Conservation (phyloP, 129 eudicot genomes). For the Rutidosis leptorrhynchoides region DNA sequence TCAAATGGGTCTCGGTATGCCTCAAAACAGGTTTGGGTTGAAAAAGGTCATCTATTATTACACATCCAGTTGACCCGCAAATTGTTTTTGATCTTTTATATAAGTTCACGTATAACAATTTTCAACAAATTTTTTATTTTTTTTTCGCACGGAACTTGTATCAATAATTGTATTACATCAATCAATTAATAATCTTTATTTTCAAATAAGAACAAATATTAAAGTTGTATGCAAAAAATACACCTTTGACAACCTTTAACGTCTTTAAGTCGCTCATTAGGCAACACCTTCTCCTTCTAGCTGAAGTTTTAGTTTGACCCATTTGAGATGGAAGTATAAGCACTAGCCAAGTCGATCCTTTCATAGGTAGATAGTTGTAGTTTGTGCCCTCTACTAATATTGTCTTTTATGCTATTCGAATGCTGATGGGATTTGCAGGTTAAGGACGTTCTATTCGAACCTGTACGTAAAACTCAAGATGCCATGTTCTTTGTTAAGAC, state of each 20-base stretch:
- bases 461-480: constrained; percentile 94
- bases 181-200: not conserved
- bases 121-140: too few species aligned
- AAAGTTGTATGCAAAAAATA: not conserved
- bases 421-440: constrained; percentile 42
- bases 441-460: constrained; percentile 90
- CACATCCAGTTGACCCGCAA: not conserved
- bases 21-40: not conserved
- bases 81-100: not conserved
- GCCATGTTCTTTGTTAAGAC: constrained; percentile 78
- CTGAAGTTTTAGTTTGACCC: not conserved
- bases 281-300: not conserved
- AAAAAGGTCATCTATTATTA: not conserved
- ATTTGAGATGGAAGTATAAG: not conserved
- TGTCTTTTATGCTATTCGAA: not conserved
- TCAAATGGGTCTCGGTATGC: not conserved
- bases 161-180: not conserved
- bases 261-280: not conserved
- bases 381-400: not conserved
- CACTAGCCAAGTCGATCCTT: not conserved
- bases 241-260: not conserved
- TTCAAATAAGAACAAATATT: not conserved
- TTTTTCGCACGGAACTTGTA: not conserved
- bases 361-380: not conserved
- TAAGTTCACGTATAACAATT: not conserved